A percentile compares a stretch with the other conserved stretches of the same genome.
phyloP scores from a whole-genome alignment of 2,329 filamentous ascomycete species.

The Xenoacremonium recifei region DNA sequence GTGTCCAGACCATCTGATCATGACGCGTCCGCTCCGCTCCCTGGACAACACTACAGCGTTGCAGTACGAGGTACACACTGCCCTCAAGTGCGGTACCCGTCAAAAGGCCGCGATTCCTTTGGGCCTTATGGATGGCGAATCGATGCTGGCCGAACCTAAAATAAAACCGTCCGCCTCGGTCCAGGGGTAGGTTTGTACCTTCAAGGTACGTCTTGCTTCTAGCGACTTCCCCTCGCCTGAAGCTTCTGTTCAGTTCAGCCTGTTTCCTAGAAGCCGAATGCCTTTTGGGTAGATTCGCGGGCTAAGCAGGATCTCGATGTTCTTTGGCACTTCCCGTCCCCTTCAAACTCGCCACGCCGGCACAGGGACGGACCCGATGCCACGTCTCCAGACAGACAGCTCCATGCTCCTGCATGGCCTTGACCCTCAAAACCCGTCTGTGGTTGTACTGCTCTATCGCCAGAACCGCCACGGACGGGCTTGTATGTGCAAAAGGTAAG shows the following conservation, averaged over 20 bases:
- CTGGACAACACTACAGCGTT: no score
- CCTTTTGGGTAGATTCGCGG: background rate
- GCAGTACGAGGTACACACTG: slow-evolving; percentile 11
- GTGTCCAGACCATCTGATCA: slow-evolving; percentile 20
- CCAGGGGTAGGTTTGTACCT: background rate
- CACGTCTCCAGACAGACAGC: background rate
- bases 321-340: no score
- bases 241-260: background rate
- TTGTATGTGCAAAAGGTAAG: background rate
- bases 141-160: background rate
- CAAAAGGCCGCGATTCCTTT: no score
- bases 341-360: no score
- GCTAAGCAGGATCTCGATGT: no score
- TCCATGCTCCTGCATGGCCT: background rate
- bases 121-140: background rate
- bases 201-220: background rate
- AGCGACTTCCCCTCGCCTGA: background rate
- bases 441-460: background rate
- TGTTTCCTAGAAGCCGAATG: background rate
- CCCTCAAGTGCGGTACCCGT: no score
- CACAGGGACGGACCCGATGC: background rate
- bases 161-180: background rate
- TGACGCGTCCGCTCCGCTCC: slow-evolving; percentile 27
- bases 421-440: background rate
- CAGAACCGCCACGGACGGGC: background rate